Base-by-base conservation (phyloP, 345 rosid genomes). In the Cardiospermum halicacabum region DNA sequence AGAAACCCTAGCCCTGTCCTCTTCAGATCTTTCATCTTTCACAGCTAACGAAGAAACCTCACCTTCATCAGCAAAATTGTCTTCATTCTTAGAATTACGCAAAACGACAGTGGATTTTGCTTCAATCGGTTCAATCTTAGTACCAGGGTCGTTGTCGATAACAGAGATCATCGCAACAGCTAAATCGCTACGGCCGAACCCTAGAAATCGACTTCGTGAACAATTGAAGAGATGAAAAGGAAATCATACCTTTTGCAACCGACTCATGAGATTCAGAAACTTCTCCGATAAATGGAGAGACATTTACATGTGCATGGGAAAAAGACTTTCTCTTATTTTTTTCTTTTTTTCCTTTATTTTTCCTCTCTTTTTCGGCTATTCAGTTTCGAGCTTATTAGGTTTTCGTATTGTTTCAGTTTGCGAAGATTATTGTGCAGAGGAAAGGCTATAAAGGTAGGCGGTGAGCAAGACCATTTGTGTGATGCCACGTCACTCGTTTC, bases 21-120 rank as follows among this genome's bases (percentile, higher is more conserved):
- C 62, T 39, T 66, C 77, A 68, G 79, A 78, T 74, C 70, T 72
- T 56, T 56, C 76, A 60, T 54, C 54, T 42, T 48, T 37, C 3
- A 61, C 40, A 60, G 45, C 65, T 69, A 47, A 49, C 51, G 43
- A 68, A 72, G 73, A 69, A 65, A 58, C 62, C 71, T 48, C 42
- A 31, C 37, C 54, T 61, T 68, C 73, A 24, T 48, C 18, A 32
- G 59, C 26, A 22, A 54, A 34, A 36, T 15, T 66, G 43, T 69
- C 77, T 32, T 58, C 72, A 16, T 39, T 7, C 6, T 56, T 63
- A 10, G 58, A 37, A 59, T 69, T 53, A 47, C n/a, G 64, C 9
- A 36, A 24, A 56, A 57, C 68, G 45, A 26, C 2, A 40, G 37
- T 73, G 53, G 64, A 28, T 28, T 59, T 64, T 27, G 56, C 43